Base-by-base conservation (phyloP, 371 early-diverging fungal species). In the Saksenaea oblongispora region DNA sequence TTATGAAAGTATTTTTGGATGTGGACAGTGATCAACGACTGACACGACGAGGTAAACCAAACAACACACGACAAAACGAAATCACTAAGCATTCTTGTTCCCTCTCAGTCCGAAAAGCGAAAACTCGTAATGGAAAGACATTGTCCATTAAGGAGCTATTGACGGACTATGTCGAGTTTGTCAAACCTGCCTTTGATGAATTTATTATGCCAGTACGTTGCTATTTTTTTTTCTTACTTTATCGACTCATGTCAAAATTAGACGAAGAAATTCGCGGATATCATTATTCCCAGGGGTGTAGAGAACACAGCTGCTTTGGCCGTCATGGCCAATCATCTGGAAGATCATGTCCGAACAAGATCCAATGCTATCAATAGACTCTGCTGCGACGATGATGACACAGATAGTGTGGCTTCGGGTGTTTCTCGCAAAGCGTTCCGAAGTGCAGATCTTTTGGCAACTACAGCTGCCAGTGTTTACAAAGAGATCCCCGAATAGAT, bases 151-250 rank as follows among this genome's bases (percentile, higher is more conserved):
- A 87, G 34, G 70, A 81, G 18, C 77, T 91, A 13, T 72, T 95
- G 36, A 78, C 83, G 22, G 78, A 85, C 51, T 95, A 94, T 64
- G 78, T 91, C 34, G 80, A 80, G n/a, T 87, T 83, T 66, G 92
- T 91, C 11, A 95, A 95, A 75, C 94, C 94, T 5, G 78, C 86
- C 66, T 94, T 92, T 68, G 94, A 94, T 62, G 92, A 94, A 54
- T 95, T 89, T 71, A 84, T 95, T 51, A 78, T 84, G 65, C 94
- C 95, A 17, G 87, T 86, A 78, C 67, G 78, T 65, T 39, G 22
- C 28, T 56, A 51, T 24, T 27, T 11, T 8, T 1, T 41, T 3
- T 47, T 36, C 8, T 10, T 63, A n/a, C 35, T 26, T 34, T 54
- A 22, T 18, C 2, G 39, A 37, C 24, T 31, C 24, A 9, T 44